Percentiles rank a stretch among this genome's conserved stretches.
phyloP scores from a whole-genome alignment of 179 eudicot species.

The Actinidia arguta region DNA sequence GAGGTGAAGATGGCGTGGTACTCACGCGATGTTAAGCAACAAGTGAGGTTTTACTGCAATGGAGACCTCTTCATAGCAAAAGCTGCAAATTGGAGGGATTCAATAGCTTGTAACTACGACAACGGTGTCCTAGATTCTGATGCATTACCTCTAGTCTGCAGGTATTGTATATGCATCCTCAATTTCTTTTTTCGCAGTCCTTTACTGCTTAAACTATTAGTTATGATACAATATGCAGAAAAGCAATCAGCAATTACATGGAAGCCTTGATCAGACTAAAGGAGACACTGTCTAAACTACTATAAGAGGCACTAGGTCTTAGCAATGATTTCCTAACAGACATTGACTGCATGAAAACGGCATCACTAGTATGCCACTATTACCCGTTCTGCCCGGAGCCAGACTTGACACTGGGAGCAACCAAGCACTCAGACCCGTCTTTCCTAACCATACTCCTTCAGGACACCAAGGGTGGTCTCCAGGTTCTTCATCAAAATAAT shows the following conservation, averaged over 20 bases:
- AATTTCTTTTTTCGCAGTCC: not conserved
- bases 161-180: constrained; percentile 22
- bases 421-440: constrained; percentile 53
- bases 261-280: constrained; percentile 33
- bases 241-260: constrained; percentile 39
- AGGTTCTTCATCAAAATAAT: constrained; percentile 37
- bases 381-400: constrained; percentile 67
- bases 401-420: constrained; percentile 45
- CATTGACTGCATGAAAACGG: constrained; percentile 46
- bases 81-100: constrained; percentile 80
- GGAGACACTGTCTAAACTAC: constrained; percentile 31
- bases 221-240: constrained; percentile 28
- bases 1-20: constrained; percentile 50
- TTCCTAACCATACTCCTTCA: constrained; percentile 51
- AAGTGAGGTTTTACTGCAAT: constrained; percentile 63
- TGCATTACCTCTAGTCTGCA: constrained; percentile 41
- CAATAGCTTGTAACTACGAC: constrained; percentile 34
- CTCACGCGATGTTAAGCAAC: constrained; percentile 38
- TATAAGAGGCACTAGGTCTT: constrained; percentile 59
- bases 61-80: constrained; percentile 52
- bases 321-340: constrained; percentile 27
- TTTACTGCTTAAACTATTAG: not conserved
- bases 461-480: constrained; percentile 55
- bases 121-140: constrained; percentile 39
- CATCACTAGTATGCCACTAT: constrained; percentile 49